These are phyloP conservation scores for Tulasnella sp. DNA, from an alignment of 768 basidiomycete species.

Conservation along the genomic window DNA sequence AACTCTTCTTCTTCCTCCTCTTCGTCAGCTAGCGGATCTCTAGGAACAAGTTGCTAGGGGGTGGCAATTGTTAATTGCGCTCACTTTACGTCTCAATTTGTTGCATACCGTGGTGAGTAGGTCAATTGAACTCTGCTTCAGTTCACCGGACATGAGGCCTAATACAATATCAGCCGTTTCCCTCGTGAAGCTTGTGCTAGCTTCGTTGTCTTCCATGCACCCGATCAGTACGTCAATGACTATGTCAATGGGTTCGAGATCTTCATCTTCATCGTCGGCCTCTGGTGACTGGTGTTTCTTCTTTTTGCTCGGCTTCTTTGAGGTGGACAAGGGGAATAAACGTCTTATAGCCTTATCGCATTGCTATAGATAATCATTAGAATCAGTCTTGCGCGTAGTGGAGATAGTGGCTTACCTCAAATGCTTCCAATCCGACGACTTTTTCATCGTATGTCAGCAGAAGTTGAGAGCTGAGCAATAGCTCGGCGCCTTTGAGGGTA, in stretches of 20 bases:
- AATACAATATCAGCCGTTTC: constrained; percentile 72
- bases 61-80: constrained; percentile 9
- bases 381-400: background rate
- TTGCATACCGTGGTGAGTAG: constrained; percentile 62
- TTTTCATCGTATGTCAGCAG: constrained; percentile 60
- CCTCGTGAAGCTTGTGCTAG: constrained; percentile 46
- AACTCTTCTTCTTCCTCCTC: constrained; percentile 23
- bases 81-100: background rate
- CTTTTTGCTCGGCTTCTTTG: constrained; percentile 15
- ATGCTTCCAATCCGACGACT: constrained; percentile 33
- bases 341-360: constrained; percentile 46
- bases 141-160: constrained; percentile 50
- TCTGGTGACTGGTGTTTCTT: constrained; percentile 18
- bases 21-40: constrained; percentile 29
- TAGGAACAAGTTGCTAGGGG: constrained; percentile 69
- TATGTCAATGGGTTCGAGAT: constrained; percentile 60
- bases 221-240: constrained; percentile 85
- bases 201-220: constrained; percentile 69
- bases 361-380: constrained; percentile 29
- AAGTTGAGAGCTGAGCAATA: constrained; percentile 56
- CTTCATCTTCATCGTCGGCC: constrained; percentile 24
- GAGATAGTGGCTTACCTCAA: constrained; percentile 3
- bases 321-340: constrained; percentile 37
- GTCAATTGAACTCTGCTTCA: constrained; percentile 59
- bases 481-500: constrained; percentile 50